Evolutionary conservation across 2,329 filamentous ascomycete genomes (phyloP).

Genomic region (Magnaporthales sp.): DNA sequence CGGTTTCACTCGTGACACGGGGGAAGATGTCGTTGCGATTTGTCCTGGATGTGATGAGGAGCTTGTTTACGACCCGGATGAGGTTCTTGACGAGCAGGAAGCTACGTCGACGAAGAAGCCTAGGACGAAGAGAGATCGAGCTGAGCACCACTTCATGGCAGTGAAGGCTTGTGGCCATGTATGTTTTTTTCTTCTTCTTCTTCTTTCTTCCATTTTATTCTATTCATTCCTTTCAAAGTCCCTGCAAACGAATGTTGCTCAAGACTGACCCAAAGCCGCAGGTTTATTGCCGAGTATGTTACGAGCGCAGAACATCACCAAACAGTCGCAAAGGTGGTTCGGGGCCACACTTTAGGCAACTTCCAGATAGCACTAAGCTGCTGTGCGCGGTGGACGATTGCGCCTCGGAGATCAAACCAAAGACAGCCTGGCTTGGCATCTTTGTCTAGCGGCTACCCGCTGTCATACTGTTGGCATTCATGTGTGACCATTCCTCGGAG

Average conservation of each 20-base stretch:
- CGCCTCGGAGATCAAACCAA: constrained; percentile 40
- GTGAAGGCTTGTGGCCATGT: constrained; percentile 90
- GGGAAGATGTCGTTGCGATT: constrained; percentile 62
- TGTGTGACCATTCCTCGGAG: background rate
- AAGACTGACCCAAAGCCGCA: constrained; percentile 17
- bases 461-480: background rate
- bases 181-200: constrained; percentile 21
- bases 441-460: constrained; percentile 30
- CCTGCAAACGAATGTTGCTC: background rate
- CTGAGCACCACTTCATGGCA: constrained; percentile 86
- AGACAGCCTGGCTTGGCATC: constrained; percentile 53
- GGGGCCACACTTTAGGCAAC: background rate
- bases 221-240: too few relatives aligned
- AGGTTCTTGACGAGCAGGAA: constrained; percentile 9
- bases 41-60: constrained; percentile 86
- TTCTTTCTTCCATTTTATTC: background rate
- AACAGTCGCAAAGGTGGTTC: constrained; percentile 19
- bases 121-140: constrained; percentile 39
- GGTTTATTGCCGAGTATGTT: constrained; percentile 58
- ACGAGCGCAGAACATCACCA: constrained; percentile 41
- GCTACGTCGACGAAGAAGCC: constrained; percentile 25
- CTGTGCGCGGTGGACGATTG: constrained; percentile 51
- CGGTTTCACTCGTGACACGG: constrained; percentile 76
- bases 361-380: constrained; percentile 17
- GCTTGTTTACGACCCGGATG: constrained; percentile 60